Percentiles rank a stretch among this genome's conserved stretches.
phyloP scores from a whole-genome alignment of 495 filamentous ascomycete species.

The Penicillium cinerascens region DNA sequence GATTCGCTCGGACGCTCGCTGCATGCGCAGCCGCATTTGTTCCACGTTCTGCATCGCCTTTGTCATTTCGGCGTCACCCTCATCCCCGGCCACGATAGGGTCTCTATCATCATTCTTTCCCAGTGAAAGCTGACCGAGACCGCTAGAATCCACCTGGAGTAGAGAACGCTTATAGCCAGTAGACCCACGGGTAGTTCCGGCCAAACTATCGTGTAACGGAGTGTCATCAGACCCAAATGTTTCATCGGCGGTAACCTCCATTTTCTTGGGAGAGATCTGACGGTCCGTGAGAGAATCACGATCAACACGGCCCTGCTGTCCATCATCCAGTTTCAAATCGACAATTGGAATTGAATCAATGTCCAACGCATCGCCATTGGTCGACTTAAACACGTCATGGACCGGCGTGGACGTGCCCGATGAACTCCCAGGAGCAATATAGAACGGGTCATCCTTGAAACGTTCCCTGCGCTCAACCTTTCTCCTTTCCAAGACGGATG shows the following conservation, averaged over 20 bases:
- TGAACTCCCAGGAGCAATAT: constrained; percentile 59
- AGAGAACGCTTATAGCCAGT: constrained; percentile 51
- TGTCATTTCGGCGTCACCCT: constrained; percentile 78
- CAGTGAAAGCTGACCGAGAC: constrained; percentile 63
- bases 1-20: constrained; percentile 79
- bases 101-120: constrained; percentile 31
- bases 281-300: constrained; percentile 18
- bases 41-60: constrained; percentile 85
- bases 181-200: constrained; percentile 24
- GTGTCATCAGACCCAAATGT: constrained; percentile 31
- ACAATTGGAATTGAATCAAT: constrained; percentile 94
- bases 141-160: constrained; percentile 81
- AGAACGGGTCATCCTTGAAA: constrained; percentile 92
- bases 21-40: constrained; percentile 81
- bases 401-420: constrained; percentile 62
- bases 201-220: constrained; percentile 23
- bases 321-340: constrained; percentile 70
- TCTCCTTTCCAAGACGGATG: constrained; percentile 58
- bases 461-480: constrained; percentile 68
- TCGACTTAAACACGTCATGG: constrained; percentile 63
- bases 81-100: constrained; percentile 11
- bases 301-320: constrained; percentile 2
- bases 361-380: constrained; percentile 73
- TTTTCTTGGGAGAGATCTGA: constrained; percentile 38
- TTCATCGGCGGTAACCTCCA: constrained; percentile 63